Base-by-base conservation (phyloP, 1,284 basidiomycete species). In the Nidula niveotomentosa region DNA sequence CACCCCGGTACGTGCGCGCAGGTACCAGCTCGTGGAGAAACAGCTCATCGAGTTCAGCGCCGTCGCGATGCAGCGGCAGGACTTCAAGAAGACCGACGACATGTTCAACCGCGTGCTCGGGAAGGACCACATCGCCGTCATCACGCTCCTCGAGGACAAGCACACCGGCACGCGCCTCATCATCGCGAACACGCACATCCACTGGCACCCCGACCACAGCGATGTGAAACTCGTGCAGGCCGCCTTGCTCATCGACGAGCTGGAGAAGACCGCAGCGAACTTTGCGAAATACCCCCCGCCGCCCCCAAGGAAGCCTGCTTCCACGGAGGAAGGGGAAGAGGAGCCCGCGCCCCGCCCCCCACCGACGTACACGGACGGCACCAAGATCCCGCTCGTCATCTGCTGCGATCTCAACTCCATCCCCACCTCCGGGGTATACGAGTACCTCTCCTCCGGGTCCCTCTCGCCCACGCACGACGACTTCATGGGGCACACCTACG, bases 41-140 rank as follows among this genome's bases (percentile, higher is more conserved):
- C 92, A 96, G 60, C 83, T 96, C 44, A 84, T 99, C 69, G 97
- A 99, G 71, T 99, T 96, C 77, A 94, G 91, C 71, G 86, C 93
- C 55, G 83, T 96, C 57, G 96, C 96, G 6, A 91, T 98, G 81
- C 91, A 94, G 66, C 88, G 94, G 51, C 84, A 90, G 45, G 96
- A 99, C 69, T 96, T 98, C 76, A 95, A 96, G 76, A 96, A 95
- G 79, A 97, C 96, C 4, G 95, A 99, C 67, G 96, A 98, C 75
- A 96, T 99, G 94, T 99, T 98, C 83, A 98, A 98, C 69, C 93
- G 97, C 52, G 94, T 99, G 56, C 86, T 98, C 69, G 92, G 91
- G 59, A 94, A 96, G 70, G 97, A 98, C 74, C 90, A 98, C 69
- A 94, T 99, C 61, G 95, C 94, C 39, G 86, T 96, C 58, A 80